phyloP scores from a whole-genome alignment of 352 stramenopile genomes.

The Globisporangium paddicum region DNA sequence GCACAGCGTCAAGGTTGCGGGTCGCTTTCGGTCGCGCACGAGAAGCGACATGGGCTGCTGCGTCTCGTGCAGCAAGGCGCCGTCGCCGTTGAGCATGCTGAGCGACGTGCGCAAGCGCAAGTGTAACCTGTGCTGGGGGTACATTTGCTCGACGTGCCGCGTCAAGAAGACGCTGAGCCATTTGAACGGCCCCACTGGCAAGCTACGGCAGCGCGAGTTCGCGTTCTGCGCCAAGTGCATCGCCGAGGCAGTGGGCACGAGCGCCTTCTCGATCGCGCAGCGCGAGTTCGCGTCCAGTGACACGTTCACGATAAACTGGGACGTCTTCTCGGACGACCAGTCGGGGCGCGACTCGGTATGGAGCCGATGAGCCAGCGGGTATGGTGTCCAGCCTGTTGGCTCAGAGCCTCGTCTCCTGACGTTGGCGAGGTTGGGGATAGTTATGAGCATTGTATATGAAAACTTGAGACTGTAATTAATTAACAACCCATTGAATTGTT shows the following conservation, averaged over 20 bases:
- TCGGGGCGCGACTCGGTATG: neutral
- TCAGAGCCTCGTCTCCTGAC: neutral
- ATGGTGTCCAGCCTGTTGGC: neutral
- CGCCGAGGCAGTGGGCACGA: neutral
- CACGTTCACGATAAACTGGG: neutral
- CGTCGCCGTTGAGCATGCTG: neutral
- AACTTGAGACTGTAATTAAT: no score
- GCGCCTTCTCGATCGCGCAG: slow-evolving; percentile 1
- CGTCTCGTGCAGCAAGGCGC: slow-evolving; percentile 2
- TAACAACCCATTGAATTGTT: no score
- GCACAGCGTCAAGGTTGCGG: neutral
- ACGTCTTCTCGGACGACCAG: neutral
- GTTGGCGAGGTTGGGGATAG: no score
- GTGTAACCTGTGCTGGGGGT: slow-evolving; percentile 5
- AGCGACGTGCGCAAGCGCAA: slow-evolving; percentile 1
- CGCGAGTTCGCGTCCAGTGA: neutral
- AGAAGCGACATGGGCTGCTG: neutral
- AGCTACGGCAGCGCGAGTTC: slow-evolving; percentile 4
- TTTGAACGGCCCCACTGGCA: neutral
- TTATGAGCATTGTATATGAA: no score
- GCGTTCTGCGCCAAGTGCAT: slow-evolving; percentile 3
- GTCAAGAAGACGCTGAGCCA: slow-evolving; percentile 10
- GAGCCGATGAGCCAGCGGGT: neutral
- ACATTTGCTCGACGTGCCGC: slow-evolving; percentile 7
- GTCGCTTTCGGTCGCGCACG: neutral